Conservation (phyloP, 495 filamentous ascomycete species). For the Schizothecium vesticola region DNA sequence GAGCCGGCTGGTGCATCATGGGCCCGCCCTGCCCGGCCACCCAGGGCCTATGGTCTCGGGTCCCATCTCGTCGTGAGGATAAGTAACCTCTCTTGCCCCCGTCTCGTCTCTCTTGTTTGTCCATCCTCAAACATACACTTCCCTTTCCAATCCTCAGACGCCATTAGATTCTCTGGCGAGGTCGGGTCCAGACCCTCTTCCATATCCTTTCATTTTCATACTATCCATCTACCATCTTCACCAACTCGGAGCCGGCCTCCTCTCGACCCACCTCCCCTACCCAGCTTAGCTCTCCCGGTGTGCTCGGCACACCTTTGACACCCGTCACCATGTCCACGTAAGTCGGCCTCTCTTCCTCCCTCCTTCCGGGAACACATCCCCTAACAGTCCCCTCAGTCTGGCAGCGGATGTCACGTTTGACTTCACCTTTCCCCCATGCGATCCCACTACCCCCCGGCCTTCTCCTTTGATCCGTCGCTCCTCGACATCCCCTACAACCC, state of each 20-base stretch:
- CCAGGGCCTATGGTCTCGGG: constrained; percentile 32
- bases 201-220: constrained; percentile 19
- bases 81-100: constrained; percentile 31
- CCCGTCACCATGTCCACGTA: constrained; percentile 48
- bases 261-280: constrained; percentile 13
- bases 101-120: constrained; percentile 29
- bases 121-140: constrained; percentile 27
- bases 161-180: constrained; percentile 26
- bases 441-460: constrained; percentile 44
- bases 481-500: constrained; percentile 44
- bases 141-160: constrained; percentile 15
- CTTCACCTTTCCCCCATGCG: constrained; percentile 46
- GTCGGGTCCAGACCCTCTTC: constrained; percentile 15
- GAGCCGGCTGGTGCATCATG: constrained; percentile 28
- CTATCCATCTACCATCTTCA: constrained; percentile 9
- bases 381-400: constrained; percentile 38
- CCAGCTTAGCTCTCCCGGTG: constrained; percentile 30
- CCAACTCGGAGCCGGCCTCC: constrained; percentile 41
- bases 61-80: constrained; percentile 26
- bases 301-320: constrained; percentile 26
- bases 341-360: constrained; percentile 20
- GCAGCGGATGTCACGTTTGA: constrained; percentile 49
- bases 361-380: not conserved
- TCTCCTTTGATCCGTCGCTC: constrained; percentile 50
- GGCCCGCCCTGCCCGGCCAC: constrained; percentile 32